phyloP scores from a whole-genome alignment of 225 moss, liverwort and hornwort species.

The Antitrichia curtipendula region DNA sequence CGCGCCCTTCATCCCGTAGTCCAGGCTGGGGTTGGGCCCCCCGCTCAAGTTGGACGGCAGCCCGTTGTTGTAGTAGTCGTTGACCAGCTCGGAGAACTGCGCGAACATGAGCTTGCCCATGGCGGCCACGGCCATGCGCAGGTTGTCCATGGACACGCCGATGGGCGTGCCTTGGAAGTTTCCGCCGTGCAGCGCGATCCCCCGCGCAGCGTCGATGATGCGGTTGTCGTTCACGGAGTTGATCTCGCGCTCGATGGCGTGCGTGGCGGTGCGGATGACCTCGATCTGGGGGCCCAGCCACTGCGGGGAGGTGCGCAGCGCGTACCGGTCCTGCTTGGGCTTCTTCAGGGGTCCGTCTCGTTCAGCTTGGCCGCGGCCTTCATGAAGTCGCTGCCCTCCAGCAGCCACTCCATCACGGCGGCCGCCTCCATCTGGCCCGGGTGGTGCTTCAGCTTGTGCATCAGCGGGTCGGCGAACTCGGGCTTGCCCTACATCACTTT shows the following conservation, averaged over 20 bases:
- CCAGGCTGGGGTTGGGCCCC: constrained; percentile 48
- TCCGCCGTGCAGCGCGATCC: constrained; percentile 20
- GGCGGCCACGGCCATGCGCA: constrained; percentile 48
- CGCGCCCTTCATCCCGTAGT: constrained; percentile 67
- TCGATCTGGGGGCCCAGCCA: neutral
- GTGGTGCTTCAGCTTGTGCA: too few relatives aligned
- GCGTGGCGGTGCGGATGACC: neutral
- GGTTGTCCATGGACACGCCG: constrained; percentile 64
- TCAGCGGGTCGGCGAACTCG: too few relatives aligned
- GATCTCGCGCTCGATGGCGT: constrained; percentile 36
- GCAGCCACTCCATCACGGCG: too few relatives aligned
- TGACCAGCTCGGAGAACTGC: constrained; percentile 56
- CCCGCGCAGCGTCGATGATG: constrained; percentile 32
- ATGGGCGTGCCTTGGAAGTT: constrained; percentile 57
- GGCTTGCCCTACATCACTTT: constrained; percentile 1
- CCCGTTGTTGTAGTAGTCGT: constrained; percentile 59
- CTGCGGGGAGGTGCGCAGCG: neutral
- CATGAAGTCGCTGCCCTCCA: too few relatives aligned
- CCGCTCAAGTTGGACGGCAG: constrained; percentile 31
- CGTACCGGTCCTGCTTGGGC: neutral
- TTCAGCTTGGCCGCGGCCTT: too few relatives aligned
- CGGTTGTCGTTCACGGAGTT: constrained; percentile 70
- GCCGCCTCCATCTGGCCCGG: too few relatives aligned
- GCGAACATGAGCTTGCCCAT: constrained; percentile 61
- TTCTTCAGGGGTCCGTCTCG: neutral